Evolutionary conservation across 2,329 filamentous ascomycete species (phyloP), one percentile per base, ranked within the genome.

Genomic region (Diaporthe sp.): DNA sequence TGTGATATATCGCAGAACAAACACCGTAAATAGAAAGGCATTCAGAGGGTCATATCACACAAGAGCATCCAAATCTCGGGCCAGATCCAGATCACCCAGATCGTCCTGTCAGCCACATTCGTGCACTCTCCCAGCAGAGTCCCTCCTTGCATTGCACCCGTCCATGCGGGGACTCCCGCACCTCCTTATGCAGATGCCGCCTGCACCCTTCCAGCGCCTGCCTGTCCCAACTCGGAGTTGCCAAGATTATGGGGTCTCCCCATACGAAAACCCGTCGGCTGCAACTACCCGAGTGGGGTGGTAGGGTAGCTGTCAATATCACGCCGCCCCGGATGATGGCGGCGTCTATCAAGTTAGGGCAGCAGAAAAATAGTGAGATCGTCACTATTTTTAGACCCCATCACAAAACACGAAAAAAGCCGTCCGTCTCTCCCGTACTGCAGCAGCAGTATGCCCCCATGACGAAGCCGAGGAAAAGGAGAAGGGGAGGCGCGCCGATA

Each of bases 121-220:
- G 47, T 7, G 8, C 47, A 55, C 47, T 55, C 65, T 70, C 34
- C 65, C 65, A 53, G 47, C 65, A 68, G 31, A 68, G 65, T 68
- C 31, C 65, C 65, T 68, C 47, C 65, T 68, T 68, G 65, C 65
- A 68, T 68, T n/a, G 63, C 31, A 22, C 63, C 65, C 65, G 65
- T 68, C 65, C 65, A 70, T 55, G 49, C 65, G 65, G 65, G 65
- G 65, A 70, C 65, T 70, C 65, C 65, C 65, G 65, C 65, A 70
- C 65, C 49, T 42, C 65, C 65, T 70, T 42, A 70, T 70, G 65
- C 65, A 70, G 65, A 25, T 42, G 65, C 47, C 49, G 34, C 65
- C 34, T 47, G 39, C 34, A 15, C n/a, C 49, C 22, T n/a, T 31
- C n/a, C 34, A 53, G 22, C 13, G 31, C 28, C 13, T 34, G 25